These are phyloP conservation scores for Metschnikowia koreensis DNA, from an alignment of 805 yeast species.

Conservation along the genomic window DNA sequence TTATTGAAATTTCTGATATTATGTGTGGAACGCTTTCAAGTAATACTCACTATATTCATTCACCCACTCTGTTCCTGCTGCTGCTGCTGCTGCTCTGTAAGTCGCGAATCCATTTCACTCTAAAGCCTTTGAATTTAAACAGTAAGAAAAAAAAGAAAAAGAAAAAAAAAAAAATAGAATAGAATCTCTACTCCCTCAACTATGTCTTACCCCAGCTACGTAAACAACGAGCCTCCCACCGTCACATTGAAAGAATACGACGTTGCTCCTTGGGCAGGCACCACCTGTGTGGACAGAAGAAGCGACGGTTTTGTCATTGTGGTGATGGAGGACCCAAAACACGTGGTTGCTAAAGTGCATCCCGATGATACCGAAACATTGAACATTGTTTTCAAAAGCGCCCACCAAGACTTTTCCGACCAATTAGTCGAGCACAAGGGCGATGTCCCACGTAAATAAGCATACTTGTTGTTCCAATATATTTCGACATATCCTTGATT, in stretches of 20 bases:
- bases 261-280: conserved; percentile 49
- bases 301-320: conserved; percentile 41
- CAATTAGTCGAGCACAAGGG: conserved; percentile 19
- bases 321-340: conserved; percentile 42
- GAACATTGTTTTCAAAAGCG: conserved; percentile 46
- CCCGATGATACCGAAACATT: conserved; percentile 36
- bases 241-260: conserved; percentile 48
- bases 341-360: conserved; percentile 45
- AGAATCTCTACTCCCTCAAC: background rate
- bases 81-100: background rate
- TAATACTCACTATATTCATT: background rate
- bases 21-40: no score
- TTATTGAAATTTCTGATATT: no score
- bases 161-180: no score
- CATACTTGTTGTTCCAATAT: background rate
- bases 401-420: conserved; percentile 31
- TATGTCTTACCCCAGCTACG: conserved; percentile 39
- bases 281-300: conserved; percentile 48
- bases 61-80: background rate
- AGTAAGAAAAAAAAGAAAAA: background rate
- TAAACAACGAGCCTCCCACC: conserved; percentile 47
- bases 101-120: background rate
- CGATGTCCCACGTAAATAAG: conserved; percentile 14
- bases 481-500: background rate
- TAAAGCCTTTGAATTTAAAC: background rate